phyloP scores from a whole-genome alignment of 305 asterid genomes.

The Salvia sclarea region DNA sequence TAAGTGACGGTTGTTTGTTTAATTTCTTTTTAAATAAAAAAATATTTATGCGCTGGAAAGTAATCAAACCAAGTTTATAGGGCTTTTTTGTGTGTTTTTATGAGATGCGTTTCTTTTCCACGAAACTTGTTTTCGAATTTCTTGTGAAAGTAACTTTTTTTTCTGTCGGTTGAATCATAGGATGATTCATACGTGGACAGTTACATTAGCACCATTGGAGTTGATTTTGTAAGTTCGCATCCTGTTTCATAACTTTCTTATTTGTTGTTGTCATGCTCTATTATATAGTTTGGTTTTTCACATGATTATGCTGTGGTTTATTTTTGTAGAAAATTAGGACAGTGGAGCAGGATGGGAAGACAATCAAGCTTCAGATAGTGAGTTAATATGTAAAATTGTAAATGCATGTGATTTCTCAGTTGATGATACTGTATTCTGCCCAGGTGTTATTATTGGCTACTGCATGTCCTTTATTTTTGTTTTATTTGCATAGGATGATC shows the following conservation, averaged over 20 bases:
- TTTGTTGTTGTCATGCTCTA: not conserved
- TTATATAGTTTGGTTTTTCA: not conserved
- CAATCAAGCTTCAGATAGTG: conserved; percentile 91
- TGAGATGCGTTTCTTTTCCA: conserved; percentile 20
- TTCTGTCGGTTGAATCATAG: conserved; percentile 49
- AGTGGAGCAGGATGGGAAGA: conserved; percentile 86
- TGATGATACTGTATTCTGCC: not conserved
- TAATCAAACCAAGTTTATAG: not conserved
- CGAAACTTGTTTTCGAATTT: not conserved
- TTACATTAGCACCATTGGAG: conserved; percentile 95
- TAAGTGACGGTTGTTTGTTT: not conserved
- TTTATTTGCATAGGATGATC: conserved; percentile 15
- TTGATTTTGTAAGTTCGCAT: conserved; percentile 72
- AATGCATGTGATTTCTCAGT: not conserved
- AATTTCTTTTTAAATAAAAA: not conserved
- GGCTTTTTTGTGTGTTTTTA: not conserved
- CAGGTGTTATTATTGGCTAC: not conserved
- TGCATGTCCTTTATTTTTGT: not conserved
- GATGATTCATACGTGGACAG: conserved; percentile 97
- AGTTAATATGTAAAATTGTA: conserved; percentile 35
- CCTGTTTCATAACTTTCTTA: not conserved
- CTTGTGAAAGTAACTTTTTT: conserved; percentile 1
- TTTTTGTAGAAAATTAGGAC: conserved; percentile 87
- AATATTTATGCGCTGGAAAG: not conserved
- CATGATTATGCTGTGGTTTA: conserved; percentile 4